phyloP scores from a whole-genome alignment of 2,329 filamentous ascomycete genomes.

The Fusarium sp. region DNA sequence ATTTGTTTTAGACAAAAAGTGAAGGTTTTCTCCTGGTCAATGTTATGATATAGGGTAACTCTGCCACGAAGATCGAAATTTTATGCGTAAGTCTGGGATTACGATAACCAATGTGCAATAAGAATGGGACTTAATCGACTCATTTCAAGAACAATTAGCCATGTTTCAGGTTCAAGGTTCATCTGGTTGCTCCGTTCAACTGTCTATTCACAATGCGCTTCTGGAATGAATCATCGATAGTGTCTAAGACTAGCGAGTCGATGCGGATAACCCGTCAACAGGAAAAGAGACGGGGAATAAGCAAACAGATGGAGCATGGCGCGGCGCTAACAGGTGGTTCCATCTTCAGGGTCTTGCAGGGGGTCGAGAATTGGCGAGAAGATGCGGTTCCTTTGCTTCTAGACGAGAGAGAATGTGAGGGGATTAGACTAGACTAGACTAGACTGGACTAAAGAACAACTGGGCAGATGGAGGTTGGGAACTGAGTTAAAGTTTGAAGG shows the following conservation, averaged over 20 bases:
- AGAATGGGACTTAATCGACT: background rate
- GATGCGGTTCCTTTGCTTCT: background rate
- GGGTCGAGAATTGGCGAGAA: constrained; percentile 9
- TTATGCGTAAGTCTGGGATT: background rate
- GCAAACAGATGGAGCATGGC: constrained; percentile 30
- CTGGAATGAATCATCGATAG: constrained; percentile 30
- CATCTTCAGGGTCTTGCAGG: constrained; percentile 38
- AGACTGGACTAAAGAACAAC: background rate
- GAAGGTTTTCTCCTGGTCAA: too few species aligned
- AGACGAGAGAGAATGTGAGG: background rate
- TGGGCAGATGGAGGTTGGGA: background rate
- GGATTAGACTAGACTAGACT: background rate
- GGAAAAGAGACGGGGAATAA: constrained; percentile 29
- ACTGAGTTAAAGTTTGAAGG: constrained; percentile 9
- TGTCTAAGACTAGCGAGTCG: constrained; percentile 4
- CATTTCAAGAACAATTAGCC: background rate
- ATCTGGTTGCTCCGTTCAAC: constrained; percentile 18
- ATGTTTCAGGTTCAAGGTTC: constrained; percentile 5
- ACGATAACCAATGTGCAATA: background rate
- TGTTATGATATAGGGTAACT: constrained; percentile 13
- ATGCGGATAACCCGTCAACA: constrained; percentile 29
- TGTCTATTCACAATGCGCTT: background rate
- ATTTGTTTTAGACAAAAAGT: too few species aligned
- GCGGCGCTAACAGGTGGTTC: constrained; percentile 26
- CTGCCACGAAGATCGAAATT: background rate